Percentiles rank a stretch among this genome's conserved stretches.
phyloP scores from a whole-genome alignment of 805 yeast genomes.

The Ogataea angusta region DNA sequence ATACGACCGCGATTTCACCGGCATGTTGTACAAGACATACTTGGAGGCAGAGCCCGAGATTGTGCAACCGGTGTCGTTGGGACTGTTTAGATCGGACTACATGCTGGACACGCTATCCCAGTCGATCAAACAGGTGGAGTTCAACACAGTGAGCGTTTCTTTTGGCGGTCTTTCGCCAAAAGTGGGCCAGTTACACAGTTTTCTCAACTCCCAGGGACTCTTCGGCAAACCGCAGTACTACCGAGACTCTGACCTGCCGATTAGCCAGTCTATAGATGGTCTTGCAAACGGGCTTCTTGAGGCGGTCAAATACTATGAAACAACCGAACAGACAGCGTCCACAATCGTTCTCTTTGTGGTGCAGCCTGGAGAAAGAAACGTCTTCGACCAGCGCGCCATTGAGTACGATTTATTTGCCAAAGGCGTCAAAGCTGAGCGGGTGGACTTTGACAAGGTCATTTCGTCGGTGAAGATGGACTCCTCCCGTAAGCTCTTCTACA shows the following conservation, averaged over 20 bases:
- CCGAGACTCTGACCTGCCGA: conserved; percentile 48
- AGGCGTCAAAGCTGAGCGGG: conserved; percentile 59
- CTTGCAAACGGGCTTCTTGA: conserved; percentile 68
- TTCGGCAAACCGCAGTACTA: conserved; percentile 49
- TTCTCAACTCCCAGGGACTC: conserved; percentile 55
- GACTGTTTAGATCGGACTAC: conserved; percentile 88
- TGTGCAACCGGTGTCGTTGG: conserved; percentile 68
- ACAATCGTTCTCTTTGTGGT: conserved; percentile 72
- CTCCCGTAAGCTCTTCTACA: conserved; percentile 46
- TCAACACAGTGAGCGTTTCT: conserved; percentile 93
- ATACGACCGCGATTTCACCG: conserved; percentile 77
- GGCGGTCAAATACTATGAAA: conserved; percentile 58
- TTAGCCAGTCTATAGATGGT: conserved; percentile 58
- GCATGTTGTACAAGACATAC: conserved; percentile 65
- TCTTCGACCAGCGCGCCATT: conserved; percentile 84
- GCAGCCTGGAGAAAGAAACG: conserved; percentile 83
- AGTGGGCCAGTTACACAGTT: conserved; percentile 73
- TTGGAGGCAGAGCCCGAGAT: conserved; percentile 47
- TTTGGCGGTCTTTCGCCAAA: conserved; percentile 87
- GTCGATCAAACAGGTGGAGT: conserved; percentile 86
- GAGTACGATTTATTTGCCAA: conserved; percentile 64
- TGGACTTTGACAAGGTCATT: conserved; percentile 60
- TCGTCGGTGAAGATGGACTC: conserved; percentile 39
- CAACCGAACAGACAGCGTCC: conserved; percentile 25
- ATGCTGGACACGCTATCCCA: conserved; percentile 56